Base-by-base conservation (phyloP, 2,329 filamentous ascomycete genomes). In the Aaosphaeria pasadenensis region DNA sequence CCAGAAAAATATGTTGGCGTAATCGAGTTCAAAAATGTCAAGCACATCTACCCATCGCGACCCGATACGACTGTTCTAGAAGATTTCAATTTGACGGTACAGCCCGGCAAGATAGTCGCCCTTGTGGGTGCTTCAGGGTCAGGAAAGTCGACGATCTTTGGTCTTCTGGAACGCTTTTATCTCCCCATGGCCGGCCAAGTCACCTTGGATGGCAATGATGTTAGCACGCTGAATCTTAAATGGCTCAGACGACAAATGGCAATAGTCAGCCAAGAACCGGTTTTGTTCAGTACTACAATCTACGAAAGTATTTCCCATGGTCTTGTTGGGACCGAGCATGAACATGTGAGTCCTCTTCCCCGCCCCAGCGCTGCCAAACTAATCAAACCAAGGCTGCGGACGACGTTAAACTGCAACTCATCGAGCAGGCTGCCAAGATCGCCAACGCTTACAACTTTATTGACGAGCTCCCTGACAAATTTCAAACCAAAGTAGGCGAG, bases 371-470 rank as follows among this genome's bases (percentile, higher is more conserved):
- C 30, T 11, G 33, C 39, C 11, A 29, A 17, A 28, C 5, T 39
- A 4, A 44, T 31, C 42, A 28, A 48, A 13, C 38, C 5, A 31
- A 55, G 55, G 55, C 59, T 40, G 74, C 77, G 3, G 81, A 85
- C 32, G 86, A 91, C 44, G 82, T 82, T 62, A 83, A 89, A 48
- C 80, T 73, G 45, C 82, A 87, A 47, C 77, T 92, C 13, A 82
- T 97, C 36, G 79, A 88, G 43, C 81, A 89, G 39, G 94, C 94
- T 11, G 89, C 94, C 6, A 88, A 84, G 69, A 95, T 88, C 79
- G 88, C 94, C 11, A 96, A 97, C 59, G 92, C 92, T 1, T 91
- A 97, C 66, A 91, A 95, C 55, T 99, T 99, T 66, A 86, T 99
- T 56, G 81, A 77, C 5, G 73, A 79, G 9, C 80, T 97, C 1